Evolutionary conservation across 2,329 filamentous ascomycete species (phyloP), one percentile per base, ranked within the genome.

Genomic region (Biscogniauxia marginata): DNA sequence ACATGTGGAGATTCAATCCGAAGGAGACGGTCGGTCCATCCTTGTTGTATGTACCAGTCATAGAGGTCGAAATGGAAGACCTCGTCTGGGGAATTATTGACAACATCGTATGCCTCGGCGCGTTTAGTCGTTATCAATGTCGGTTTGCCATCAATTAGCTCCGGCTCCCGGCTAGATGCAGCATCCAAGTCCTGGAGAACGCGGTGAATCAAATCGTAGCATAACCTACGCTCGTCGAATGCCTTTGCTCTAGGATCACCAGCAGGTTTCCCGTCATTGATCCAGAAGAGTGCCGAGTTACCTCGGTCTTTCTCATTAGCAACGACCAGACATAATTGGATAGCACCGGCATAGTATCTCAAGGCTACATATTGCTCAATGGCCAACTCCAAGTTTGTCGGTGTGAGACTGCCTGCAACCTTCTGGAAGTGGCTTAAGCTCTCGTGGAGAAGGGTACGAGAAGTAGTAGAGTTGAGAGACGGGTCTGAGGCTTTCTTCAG

Each of bases 1-100:
- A 98, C 91, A 66, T 92, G 93, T 0, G 88, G 84, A 4, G 93
- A 96, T 55, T 93, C 84, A 51, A 95, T 91, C 34, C 88, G 86
- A 30, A 99, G 83, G 23, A 99, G 83, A 13, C 92, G 88, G 61
- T 97, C 91, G 8, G 85, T 89, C 86, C 90, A 93, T 18, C 89
- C 88, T 70, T 93, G 87, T 53, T 83, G 76, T 63, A 98, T 86
- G 73, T 99, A 99, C 93, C 95, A 99, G 67, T 97, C 93, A 71
- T 97, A 99, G n/a, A 99, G 81, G 66, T 91, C 91, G 59, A 91
- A 96, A 71, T 98, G 89, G 77, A 99, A 99, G 4, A 97, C 90
- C 68, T 97, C 91, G 64, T 99, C 95, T 13, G 88, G 84, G 0
- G 93, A 96, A 56, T 83, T 84, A 69, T 96, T 91, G 65, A 99